Conservation (phyloP, 139 green algal genomes). For the Chlorella sp. region DNA sequence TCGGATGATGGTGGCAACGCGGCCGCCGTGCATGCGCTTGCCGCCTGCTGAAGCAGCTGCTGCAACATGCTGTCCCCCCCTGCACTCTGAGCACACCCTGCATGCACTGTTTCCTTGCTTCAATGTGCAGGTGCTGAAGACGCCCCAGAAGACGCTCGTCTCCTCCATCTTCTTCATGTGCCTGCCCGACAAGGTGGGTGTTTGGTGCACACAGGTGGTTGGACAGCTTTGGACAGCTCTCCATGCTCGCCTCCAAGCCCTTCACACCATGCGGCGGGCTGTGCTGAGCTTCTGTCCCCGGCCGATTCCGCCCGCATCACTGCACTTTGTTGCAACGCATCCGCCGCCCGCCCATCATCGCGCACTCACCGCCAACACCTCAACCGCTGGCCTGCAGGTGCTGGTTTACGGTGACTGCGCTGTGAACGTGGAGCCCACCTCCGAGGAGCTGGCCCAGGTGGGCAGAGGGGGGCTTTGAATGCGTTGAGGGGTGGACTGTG, state of each 20-base stretch:
- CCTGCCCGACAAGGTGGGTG: constrained; percentile 78
- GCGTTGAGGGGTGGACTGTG: too few relatives aligned
- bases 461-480: background rate
- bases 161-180: constrained; percentile 96
- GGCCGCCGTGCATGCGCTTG: background rate
- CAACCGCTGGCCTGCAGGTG: constrained; percentile 44
- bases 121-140: constrained; percentile 61
- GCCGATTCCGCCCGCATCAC: too few relatives aligned
- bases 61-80: background rate
- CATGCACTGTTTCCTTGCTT: background rate
- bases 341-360: too few relatives aligned
- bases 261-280: too few relatives aligned
- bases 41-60: background rate
- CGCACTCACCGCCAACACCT: too few relatives aligned
- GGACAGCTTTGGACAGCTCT: too few relatives aligned
- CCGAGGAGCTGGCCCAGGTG: constrained; percentile 72
- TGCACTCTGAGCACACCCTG: background rate
- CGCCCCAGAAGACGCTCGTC: constrained; percentile 60
- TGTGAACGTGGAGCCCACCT: constrained; percentile 83
- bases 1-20: background rate
- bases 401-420: constrained; percentile 93
- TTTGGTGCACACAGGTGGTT: too few relatives aligned
- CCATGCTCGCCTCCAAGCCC: too few relatives aligned
- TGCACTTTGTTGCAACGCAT: too few relatives aligned
- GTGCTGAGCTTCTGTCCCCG: too few relatives aligned